These are phyloP conservation scores for Solanum sparsipilum DNA, from an alignment of 257 asterid species.

Conservation along the genomic window DNA sequence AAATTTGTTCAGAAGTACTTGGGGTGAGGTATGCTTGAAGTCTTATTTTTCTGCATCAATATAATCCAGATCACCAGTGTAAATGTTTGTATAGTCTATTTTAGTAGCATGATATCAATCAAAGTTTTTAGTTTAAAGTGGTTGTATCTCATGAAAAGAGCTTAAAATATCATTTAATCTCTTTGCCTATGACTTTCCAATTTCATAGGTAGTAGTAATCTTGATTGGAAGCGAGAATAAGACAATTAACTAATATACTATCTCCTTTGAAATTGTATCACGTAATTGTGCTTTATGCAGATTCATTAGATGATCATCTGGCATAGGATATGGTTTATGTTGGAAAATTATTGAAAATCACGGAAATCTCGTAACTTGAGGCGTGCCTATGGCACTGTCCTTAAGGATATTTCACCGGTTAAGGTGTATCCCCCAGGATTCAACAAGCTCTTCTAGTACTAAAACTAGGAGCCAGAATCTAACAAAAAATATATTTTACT, in stretches of 20 bases:
- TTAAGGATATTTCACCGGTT: no score
- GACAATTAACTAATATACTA: not conserved
- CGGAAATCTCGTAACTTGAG: no score
- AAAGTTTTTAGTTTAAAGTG: not conserved
- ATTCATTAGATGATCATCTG: not conserved
- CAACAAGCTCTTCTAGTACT: no score
- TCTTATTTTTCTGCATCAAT: not conserved
- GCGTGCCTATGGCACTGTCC: no score
- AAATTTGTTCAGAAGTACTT: constrained; percentile 79
- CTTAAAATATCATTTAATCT: not conserved
- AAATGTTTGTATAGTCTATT: not conserved
- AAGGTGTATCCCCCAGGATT: no score
- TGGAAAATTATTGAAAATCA: no score
- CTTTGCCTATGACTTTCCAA: not conserved
- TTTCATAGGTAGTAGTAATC: not conserved
- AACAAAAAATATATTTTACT: no score
- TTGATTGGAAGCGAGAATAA: not conserved
- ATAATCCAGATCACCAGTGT: not conserved
- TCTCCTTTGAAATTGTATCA: not conserved
- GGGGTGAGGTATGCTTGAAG: constrained; percentile 53
- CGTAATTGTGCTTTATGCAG: not conserved
- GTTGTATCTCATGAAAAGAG: not conserved
- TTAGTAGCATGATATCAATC: not conserved
- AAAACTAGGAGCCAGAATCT: no score
- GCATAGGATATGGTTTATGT: not conserved